phyloP scores from a whole-genome alignment of 1,284 basidiomycete genomes.

The Flammula alnicola region DNA sequence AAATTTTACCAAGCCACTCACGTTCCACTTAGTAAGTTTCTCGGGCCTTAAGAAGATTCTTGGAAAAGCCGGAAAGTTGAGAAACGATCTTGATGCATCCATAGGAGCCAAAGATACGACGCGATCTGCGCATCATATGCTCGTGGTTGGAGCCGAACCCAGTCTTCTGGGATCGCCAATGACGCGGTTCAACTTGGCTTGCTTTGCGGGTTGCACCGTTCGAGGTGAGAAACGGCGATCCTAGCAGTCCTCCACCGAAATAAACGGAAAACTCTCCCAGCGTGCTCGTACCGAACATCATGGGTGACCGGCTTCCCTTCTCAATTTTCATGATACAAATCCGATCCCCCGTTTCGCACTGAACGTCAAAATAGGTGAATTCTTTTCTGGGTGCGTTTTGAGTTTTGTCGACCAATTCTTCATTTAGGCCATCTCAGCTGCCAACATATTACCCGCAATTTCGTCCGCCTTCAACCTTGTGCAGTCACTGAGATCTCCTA shows the following conservation, averaged over 20 bases:
- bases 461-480: slow-evolving; percentile 22
- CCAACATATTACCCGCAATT: slow-evolving; percentile 20
- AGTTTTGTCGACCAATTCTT: slow-evolving; percentile 6
- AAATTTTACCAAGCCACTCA: slow-evolving; percentile 11
- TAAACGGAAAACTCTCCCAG: slow-evolving; percentile 21
- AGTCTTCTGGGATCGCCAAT: slow-evolving; percentile 15
- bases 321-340: slow-evolving; percentile 13
- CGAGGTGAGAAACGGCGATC: slow-evolving; percentile 20
- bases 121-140: slow-evolving; percentile 18
- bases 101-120: slow-evolving; percentile 17
- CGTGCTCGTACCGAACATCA: slow-evolving; percentile 15
- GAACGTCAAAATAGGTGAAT: slow-evolving; percentile 19
- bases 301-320: slow-evolving; percentile 19
- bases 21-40: slow-evolving; percentile 8
- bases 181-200: slow-evolving; percentile 21
- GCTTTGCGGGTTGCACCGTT: slow-evolving; percentile 14
- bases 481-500: slow-evolving; percentile 18
- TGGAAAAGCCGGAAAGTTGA: slow-evolving; percentile 17
- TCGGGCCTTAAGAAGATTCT: slow-evolving; percentile 14
- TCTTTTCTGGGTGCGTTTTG: slow-evolving; percentile 9
- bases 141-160: slow-evolving; percentile 20
- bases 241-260: slow-evolving; percentile 20
- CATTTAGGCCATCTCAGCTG: slow-evolving; percentile 14
- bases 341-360: slow-evolving; percentile 21
- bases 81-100: slow-evolving; percentile 10